These are phyloP conservation scores for Priceomyces castillae DNA, from an alignment of 805 yeast genomes.

Conservation along the genomic window DNA sequence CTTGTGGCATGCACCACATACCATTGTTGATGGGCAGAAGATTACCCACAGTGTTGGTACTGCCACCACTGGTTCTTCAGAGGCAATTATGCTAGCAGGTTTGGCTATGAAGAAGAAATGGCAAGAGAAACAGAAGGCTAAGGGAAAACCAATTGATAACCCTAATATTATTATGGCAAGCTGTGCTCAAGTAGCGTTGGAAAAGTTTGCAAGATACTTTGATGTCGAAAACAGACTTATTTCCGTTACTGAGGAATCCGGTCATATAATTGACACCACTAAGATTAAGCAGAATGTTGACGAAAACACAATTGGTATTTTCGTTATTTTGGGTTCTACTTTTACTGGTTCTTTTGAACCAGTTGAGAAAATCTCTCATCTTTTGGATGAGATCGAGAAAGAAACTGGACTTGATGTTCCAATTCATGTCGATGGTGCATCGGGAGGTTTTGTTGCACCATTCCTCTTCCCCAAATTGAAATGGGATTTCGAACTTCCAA, in stretches of 20 bases:
- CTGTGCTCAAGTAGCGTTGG: constrained; percentile 91
- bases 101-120: constrained; percentile 87
- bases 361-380: constrained; percentile 55
- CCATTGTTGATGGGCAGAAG: constrained; percentile 29
- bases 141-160: constrained; percentile 55
- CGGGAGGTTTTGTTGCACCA: constrained; percentile 89
- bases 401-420: constrained; percentile 69
- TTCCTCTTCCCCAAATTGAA: constrained; percentile 68
- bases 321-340: constrained; percentile 86
- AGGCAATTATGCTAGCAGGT: constrained; percentile 92
- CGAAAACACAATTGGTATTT: constrained; percentile 91
- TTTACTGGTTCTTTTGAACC: constrained; percentile 91
- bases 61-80: constrained; percentile 92
- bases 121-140: constrained; percentile 63
- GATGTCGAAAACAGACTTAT: constrained; percentile 84
- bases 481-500: constrained; percentile 79
- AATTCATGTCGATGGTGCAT: constrained; percentile 92
- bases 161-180: constrained; percentile 92
- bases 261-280: constrained; percentile 61
- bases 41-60: constrained; percentile 61
- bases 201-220: constrained; percentile 90
- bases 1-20: constrained; percentile 71
- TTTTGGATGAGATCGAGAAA: constrained; percentile 66
- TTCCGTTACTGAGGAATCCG: constrained; percentile 57
- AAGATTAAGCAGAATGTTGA: constrained; percentile 65